phyloP scores from a whole-genome alignment of 192 early-diverging fungal genomes.

The Rhizophagus clarus region DNA sequence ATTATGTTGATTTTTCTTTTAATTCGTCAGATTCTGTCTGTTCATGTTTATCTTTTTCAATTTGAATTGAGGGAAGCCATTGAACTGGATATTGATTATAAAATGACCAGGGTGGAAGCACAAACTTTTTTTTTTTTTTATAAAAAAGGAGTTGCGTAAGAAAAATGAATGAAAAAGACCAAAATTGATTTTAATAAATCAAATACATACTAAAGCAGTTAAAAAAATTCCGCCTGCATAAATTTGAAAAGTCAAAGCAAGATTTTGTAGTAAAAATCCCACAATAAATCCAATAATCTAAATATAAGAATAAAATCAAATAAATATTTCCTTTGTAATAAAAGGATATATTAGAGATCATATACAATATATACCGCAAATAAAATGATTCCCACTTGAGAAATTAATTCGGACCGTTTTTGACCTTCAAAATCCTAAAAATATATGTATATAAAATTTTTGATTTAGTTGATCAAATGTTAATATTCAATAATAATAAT shows the following conservation, averaged over 20 bases:
- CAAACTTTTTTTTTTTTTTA: background rate
- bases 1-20: too few relatives aligned
- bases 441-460: background rate
- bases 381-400: background rate
- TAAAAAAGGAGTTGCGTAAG: background rate
- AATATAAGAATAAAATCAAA: background rate
- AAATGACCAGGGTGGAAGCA: conserved; percentile 23
- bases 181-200: background rate
- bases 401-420: conserved; percentile 16
- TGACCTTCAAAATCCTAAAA: conserved; percentile 33
- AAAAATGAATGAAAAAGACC: background rate
- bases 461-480: background rate
- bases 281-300: conserved; percentile 20
- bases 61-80: conserved; percentile 7
- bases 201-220: conserved; percentile 12
- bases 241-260: conserved; percentile 15
- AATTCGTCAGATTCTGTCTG: too few relatives aligned
- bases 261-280: conserved; percentile 7
- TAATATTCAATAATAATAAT: background rate
- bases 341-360: background rate
- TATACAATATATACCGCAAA: conserved; percentile 12
- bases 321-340: background rate
- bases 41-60: too few relatives aligned
- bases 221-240: background rate
- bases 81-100: conserved; percentile 28